These are phyloP conservation scores for Phoma sp. DNA, from an alignment of 2,329 filamentous ascomycete species.

Conservation along the genomic window DNA sequence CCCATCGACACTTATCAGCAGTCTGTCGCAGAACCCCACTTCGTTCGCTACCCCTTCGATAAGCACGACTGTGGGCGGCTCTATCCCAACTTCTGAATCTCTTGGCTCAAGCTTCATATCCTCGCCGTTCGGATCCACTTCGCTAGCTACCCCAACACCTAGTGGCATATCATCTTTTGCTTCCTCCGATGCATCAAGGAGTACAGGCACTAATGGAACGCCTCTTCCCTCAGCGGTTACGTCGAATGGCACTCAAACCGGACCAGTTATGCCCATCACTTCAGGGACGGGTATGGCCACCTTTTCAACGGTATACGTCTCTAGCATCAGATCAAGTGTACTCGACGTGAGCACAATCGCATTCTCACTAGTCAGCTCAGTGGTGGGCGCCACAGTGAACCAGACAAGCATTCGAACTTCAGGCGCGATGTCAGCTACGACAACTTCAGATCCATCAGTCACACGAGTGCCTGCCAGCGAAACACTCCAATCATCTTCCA, in stretches of 20 bases:
- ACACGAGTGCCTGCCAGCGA: slow-evolving; percentile 9
- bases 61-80: not conserved
- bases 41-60: not conserved
- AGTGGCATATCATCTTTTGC: not conserved
- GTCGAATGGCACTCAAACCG: not conserved
- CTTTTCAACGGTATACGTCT: slow-evolving; percentile 12
- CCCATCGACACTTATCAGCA: not conserved
- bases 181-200: not conserved
- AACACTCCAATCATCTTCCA: not conserved
- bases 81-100: slow-evolving; percentile 4
- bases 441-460: not conserved
- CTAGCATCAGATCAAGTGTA: not conserved
- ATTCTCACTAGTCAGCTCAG: slow-evolving; percentile 12
- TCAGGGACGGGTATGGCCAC: slow-evolving; percentile 6
- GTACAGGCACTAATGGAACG: not conserved
- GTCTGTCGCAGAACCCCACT: not conserved
- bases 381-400: not conserved
- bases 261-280: not conserved
- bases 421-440: not conserved
- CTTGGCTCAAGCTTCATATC: not conserved
- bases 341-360: slow-evolving; percentile 5
- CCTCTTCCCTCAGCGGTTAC: not conserved
- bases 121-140: not conserved
- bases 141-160: not conserved
- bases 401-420: not conserved